Percentiles rank a stretch among this genome's conserved stretches.
These are phyloP conservation scores for Margaritispora aquatica DNA, from an alignment of 495 filamentous ascomycete species.

Conservation along the genomic window DNA sequence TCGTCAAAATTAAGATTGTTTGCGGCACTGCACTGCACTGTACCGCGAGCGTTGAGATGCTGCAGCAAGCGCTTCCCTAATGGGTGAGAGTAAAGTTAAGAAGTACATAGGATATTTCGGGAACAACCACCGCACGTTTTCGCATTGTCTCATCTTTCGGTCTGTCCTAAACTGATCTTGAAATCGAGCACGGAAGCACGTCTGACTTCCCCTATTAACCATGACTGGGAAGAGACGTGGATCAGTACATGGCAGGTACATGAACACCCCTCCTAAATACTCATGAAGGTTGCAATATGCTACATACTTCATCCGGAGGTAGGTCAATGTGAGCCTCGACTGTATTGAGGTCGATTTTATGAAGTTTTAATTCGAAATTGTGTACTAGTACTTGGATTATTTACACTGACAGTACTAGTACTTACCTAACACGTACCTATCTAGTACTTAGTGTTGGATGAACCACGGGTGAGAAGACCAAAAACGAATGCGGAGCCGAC, in stretches of 20 bases:
- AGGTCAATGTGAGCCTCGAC: not conserved
- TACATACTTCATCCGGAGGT: not conserved
- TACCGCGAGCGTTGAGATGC: not conserved
- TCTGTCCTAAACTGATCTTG: not conserved
- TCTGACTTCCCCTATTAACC: constrained; percentile 14
- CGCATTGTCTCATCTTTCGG: not conserved
- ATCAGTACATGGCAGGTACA: constrained; percentile 14
- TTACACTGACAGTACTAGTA: too few species aligned
- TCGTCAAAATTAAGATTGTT: not conserved
- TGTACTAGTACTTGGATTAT: too few species aligned
- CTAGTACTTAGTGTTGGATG: too few species aligned
- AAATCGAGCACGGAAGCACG: constrained; percentile 19
- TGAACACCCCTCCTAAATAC: constrained; percentile 1
- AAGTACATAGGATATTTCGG: not conserved
- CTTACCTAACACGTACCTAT: too few species aligned
- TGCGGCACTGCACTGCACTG: not conserved
- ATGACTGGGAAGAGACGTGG: constrained; percentile 11
- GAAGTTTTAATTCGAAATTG: not conserved
- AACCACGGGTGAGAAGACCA: too few species aligned
- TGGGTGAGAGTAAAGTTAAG: not conserved
- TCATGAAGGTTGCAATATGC: not conserved
- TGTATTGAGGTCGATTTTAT: not conserved
- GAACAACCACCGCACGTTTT: not conserved
- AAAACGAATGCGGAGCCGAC: not conserved
- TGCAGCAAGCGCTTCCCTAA: not conserved